Conservation (phyloP, 306 rosid species). For the Hylodesmum podocarpum region DNA sequence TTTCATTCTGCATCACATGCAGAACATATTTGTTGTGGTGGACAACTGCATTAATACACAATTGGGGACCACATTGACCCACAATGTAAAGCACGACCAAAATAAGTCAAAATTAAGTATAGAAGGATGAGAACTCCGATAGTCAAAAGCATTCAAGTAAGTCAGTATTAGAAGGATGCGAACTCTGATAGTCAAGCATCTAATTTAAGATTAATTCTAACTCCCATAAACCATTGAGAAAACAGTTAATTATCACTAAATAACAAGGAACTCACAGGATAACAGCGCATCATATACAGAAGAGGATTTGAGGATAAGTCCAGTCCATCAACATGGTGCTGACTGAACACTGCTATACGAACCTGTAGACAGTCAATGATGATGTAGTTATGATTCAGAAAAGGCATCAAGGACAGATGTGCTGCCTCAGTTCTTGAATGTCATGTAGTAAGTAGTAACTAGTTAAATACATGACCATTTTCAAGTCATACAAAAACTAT, state of each 20-base stretch:
- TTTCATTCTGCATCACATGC: not conserved
- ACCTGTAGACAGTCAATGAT: constrained; percentile 56
- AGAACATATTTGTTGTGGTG: not conserved
- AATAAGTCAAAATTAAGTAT: constrained; percentile 8
- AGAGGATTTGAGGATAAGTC: constrained; percentile 96
- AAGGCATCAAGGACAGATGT: constrained; percentile 2
- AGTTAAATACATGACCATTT: not conserved
- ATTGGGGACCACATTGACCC: constrained; percentile 4
- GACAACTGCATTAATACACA: constrained; percentile 1
- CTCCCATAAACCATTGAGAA: not conserved
- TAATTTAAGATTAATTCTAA: constrained; percentile 8
- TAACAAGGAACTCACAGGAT: constrained; percentile 72
- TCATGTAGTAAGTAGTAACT: not conserved
- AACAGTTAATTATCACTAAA: not conserved
- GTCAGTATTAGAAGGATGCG: constrained; percentile 16
- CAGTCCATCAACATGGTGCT: constrained; percentile 98
- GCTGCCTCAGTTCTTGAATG: not conserved
- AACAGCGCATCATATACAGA: constrained; percentile 97
- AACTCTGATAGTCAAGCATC: not conserved
- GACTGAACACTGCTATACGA: constrained; percentile 98
- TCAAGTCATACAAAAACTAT: constrained; percentile 9
- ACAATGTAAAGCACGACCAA: not conserved
- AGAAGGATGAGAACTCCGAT: not conserved
- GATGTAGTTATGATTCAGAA: constrained; percentile 15
- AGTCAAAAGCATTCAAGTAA: constrained; percentile 9